Conservation (phyloP, 352 stramenopile genomes). For the Phytophthora palmivora region DNA sequence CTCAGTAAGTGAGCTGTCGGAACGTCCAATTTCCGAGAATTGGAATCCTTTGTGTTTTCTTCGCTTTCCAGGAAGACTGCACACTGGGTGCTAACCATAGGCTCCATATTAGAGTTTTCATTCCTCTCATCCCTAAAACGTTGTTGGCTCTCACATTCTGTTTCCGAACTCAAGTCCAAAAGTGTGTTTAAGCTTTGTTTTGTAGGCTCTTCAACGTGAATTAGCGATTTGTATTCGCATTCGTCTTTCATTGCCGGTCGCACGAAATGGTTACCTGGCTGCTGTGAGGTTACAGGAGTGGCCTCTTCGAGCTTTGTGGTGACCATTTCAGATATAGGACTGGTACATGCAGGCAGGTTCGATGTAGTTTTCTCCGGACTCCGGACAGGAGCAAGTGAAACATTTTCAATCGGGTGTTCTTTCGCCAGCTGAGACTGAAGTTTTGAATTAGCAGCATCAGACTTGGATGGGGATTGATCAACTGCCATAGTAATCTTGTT, state of each 20-base stretch:
- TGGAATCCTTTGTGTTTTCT: background rate
- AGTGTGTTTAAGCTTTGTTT: background rate
- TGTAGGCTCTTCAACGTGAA: background rate
- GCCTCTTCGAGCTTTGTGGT: background rate
- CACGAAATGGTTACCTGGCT: background rate
- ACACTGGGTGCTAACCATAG: background rate
- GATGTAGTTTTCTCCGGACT: constrained; percentile 8
- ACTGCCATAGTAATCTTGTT: constrained; percentile 4
- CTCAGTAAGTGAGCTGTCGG: background rate
- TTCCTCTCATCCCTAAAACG: background rate
- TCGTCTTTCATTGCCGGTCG: background rate
- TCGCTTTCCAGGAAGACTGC: background rate
- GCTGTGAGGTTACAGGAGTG: background rate
- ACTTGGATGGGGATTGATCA: constrained; percentile 5
- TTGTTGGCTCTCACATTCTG: background rate
- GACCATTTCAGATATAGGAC: background rate
- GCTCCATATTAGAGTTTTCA: background rate
- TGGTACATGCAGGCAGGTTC: background rate
- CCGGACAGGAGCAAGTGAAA: constrained; percentile 24
- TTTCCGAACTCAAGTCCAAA: background rate
- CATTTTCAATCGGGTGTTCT: constrained; percentile 29
- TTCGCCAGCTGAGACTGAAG: constrained; percentile 9
- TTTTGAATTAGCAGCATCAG: constrained; percentile 3
- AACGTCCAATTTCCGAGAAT: background rate
- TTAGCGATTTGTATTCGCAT: background rate